Percentiles rank a stretch among this genome's conserved stretches.
Evolutionary conservation across 495 filamentous ascomycete genomes (phyloP).

Genomic region (Trichoderma gamsii): DNA sequence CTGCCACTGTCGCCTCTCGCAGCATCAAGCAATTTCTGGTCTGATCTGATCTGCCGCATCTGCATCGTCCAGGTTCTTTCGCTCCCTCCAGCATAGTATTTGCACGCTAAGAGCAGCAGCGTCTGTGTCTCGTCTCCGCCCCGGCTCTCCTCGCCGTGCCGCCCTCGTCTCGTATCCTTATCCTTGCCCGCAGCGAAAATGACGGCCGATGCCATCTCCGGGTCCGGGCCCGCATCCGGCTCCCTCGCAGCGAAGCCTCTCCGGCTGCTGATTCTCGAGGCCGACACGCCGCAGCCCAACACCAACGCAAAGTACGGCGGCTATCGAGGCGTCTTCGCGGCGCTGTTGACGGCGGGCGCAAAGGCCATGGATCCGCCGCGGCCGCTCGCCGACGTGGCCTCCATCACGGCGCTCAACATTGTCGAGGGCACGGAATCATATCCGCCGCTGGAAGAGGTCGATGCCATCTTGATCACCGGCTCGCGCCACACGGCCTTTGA

Average conservation of each 20-base stretch:
- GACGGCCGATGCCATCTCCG: conserved; percentile 7
- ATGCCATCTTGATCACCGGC: conserved; percentile 77
- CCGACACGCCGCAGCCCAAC: conserved; percentile 59
- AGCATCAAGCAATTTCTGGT: background rate
- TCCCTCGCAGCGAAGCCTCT: conserved; percentile 39
- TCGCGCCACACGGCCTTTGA: conserved; percentile 54
- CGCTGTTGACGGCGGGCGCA: conserved; percentile 48
- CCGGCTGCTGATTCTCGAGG: conserved; percentile 79
- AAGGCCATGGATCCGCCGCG: conserved; percentile 27
- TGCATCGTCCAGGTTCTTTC: background rate
- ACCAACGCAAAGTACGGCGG: conserved; percentile 57
- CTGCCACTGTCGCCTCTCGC: background rate
- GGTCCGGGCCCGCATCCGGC: conserved; percentile 8
- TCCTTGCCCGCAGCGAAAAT: background rate
- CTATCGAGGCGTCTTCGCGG: conserved; percentile 66
- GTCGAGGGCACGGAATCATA: conserved; percentile 53
- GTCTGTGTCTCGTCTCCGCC: background rate
- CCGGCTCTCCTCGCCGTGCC: background rate
- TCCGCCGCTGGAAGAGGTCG: conserved; percentile 64
- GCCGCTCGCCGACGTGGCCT: conserved; percentile 37
- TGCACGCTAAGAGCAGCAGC: background rate
- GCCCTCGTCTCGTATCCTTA: background rate
- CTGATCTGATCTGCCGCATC: background rate
- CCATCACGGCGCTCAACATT: conserved; percentile 63
- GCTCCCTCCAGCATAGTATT: background rate